A percentile compares a stretch with the other conserved stretches of the same genome.
Evolutionary conservation across 2,329 filamentous ascomycete species (phyloP).

Genomic region (Xylaria sp.): DNA sequence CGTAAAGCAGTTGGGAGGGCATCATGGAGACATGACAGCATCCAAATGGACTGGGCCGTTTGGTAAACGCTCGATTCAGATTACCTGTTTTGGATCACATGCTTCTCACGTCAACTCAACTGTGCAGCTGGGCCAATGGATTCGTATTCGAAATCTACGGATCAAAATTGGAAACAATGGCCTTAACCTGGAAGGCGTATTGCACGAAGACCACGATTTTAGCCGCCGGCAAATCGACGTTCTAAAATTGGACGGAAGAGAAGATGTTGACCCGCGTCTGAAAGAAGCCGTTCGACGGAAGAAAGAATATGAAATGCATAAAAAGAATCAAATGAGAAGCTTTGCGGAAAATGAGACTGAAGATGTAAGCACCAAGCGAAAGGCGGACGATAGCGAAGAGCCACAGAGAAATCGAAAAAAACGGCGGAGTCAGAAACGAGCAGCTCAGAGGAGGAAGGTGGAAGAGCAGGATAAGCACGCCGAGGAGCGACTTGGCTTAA

Average conservation of each 20-base stretch:
- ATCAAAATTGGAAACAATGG: conserved; percentile 67
- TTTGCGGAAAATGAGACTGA: conserved; percentile 32
- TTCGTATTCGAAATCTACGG: conserved; percentile 77
- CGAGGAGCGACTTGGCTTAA: conserved; percentile 49
- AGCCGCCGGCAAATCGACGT: conserved; percentile 68
- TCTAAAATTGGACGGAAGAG: conserved; percentile 56
- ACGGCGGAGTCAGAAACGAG: conserved; percentile 48
- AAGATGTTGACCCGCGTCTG: conserved; percentile 60
- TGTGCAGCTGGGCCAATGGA: conserved; percentile 69
- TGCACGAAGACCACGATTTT: conserved; percentile 69
- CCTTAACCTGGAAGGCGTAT: conserved; percentile 74
- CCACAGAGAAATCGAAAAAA: conserved; percentile 42
- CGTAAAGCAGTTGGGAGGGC: conserved; percentile 47
- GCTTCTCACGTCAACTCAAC: conserved; percentile 65
- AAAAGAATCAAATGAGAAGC: conserved; percentile 45
- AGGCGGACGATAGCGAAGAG: conserved; percentile 35
- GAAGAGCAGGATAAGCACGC: conserved; percentile 47
- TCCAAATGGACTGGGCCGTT: conserved; percentile 77
- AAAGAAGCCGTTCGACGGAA: conserved; percentile 72
- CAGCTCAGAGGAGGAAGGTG: conserved; percentile 39
- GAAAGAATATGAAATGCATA: conserved; percentile 66
- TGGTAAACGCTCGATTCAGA: conserved; percentile 76
- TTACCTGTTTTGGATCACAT: conserved; percentile 78
- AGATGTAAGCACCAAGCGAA: conserved; percentile 39
- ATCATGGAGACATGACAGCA: conserved; percentile 61